A percentile compares a stretch with the other conserved stretches of the same genome.
Conservation (phyloP, 208 protist genomes). For the Strigomonas culicis region DNA sequence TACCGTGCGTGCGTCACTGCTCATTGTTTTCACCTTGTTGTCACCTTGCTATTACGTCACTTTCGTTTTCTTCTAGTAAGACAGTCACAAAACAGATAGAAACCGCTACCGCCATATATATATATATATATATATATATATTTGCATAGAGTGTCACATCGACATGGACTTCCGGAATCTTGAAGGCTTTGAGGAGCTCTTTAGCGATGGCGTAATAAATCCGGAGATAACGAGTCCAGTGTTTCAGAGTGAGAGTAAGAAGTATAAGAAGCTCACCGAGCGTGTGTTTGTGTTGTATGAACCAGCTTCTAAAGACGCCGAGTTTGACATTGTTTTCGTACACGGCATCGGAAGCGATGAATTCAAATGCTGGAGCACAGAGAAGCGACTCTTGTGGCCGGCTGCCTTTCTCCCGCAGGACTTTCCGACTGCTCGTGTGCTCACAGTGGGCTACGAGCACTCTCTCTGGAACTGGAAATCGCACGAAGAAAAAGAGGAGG, state of each 20-base stretch:
- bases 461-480: constrained; percentile 50
- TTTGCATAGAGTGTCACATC: neutral
- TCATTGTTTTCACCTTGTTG: neutral
- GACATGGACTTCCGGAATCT: constrained; percentile 28
- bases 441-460: constrained; percentile 59
- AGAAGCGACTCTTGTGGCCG: constrained; percentile 52
- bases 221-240: constrained; percentile 15
- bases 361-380: constrained; percentile 62
- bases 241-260: constrained; percentile 16
- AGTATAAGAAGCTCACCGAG: constrained; percentile 27
- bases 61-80: neutral
- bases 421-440: constrained; percentile 47
- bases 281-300: constrained; percentile 33
- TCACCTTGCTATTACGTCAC: constrained; percentile 7
- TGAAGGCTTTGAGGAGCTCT: constrained; percentile 39
- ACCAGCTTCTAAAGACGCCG: constrained; percentile 7
- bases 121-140: neutral
- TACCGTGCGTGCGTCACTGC: neutral
- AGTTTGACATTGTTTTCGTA: constrained; percentile 63
- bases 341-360: constrained; percentile 70
- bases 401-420: constrained; percentile 63
- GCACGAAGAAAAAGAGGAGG: constrained; percentile 11
- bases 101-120: too few species aligned
- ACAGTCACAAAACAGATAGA: too few species aligned
- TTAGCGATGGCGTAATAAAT: constrained; percentile 35